Evolutionary conservation across 2,329 filamentous ascomycete genomes (phyloP), one percentile per base, ranked within the genome.

Genomic region (Dactylellina sp.): DNA sequence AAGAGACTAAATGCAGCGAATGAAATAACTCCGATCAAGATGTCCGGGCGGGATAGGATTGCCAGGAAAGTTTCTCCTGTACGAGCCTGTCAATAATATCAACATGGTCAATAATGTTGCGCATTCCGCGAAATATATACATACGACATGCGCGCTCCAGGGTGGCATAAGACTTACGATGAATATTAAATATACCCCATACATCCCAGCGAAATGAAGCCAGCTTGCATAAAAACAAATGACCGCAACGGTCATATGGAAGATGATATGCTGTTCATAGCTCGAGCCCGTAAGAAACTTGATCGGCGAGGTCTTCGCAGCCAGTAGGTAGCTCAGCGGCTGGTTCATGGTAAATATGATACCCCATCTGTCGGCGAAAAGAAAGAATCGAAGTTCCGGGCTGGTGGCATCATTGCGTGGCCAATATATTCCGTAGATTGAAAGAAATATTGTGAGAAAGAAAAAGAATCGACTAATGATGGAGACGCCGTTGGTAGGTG

Each of bases 241-340:
- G 79, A 89, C 87, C 22, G 88, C 88, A 0, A 89, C 82, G 2
- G 88, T 83, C 37, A 88, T 85, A 78, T 90, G 88, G 63, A 89
- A 84, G 49, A 90, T 85, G 78, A 90, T 89, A 44, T 90, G 81
- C 3, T 86, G 84, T 79, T 90, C 88, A 77, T 90, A 90, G 0
- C 87, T 89, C 75, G 85, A 84, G 2, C 88, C 87, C 0, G 88
- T 89, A 16, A 90, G 81, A 1, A 83, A 76, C 68, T 86, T 85
- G 35, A 90, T 78, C 0, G 88, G 88, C 75, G 89, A 88, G 71
- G 88, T 90, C 79, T 90, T 91, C 32, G 89, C 88, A 1, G 86
- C 85, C 2, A 90, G 82, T 2, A 90, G 81, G 78, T 90, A 90
- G 1, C 90, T 63, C 2, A 85, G 79, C 0, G 84, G 84, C 0